Conservation (phyloP, 78 protist genomes). For the Polysphondylium violaceum region DNA sequence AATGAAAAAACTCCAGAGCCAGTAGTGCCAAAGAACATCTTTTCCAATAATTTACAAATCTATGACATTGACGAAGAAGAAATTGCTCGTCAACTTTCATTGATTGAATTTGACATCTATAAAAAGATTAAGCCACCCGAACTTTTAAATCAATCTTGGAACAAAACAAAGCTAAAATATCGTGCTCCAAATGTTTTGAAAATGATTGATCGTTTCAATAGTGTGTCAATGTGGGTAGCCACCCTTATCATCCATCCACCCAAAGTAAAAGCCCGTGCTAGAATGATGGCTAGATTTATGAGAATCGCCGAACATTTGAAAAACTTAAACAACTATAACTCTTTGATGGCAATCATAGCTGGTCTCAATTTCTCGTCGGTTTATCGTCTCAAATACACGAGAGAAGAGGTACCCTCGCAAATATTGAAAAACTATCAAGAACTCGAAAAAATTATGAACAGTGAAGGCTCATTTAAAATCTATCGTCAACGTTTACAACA, state of each 20-base stretch:
- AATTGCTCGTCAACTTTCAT: slow-evolving; percentile 74
- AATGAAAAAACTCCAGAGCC: slow-evolving; percentile 52
- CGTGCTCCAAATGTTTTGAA: slow-evolving; percentile 76
- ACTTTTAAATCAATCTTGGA: slow-evolving; percentile 83
- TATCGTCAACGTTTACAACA: slow-evolving; percentile 50
- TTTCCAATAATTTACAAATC: slow-evolving; percentile 1
- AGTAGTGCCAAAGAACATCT: slow-evolving; percentile 50
- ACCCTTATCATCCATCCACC: slow-evolving; percentile 70
- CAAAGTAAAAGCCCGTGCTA: slow-evolving; percentile 61
- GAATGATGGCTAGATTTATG: slow-evolving; percentile 77
- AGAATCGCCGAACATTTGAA: slow-evolving; percentile 77
- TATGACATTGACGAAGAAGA: slow-evolving; percentile 57
- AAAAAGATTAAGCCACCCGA: slow-evolving; percentile 81
- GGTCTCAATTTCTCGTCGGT: slow-evolving; percentile 85
- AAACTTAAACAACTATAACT: slow-evolving; percentile 82
- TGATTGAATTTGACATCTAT: slow-evolving; percentile 80
- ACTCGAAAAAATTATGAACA: slow-evolving; percentile 80
- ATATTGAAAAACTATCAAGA: slow-evolving; percentile 24
- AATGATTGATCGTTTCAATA: slow-evolving; percentile 77
- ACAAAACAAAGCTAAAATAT: slow-evolving; percentile 51
- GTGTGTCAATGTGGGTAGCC: slow-evolving; percentile 86
- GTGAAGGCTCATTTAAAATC: slow-evolving; percentile 78
- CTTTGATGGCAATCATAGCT: slow-evolving; percentile 85
- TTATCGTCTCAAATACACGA: slow-evolving; percentile 83
- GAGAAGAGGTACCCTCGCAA: slow-evolving; percentile 78